A percentile compares a stretch with the other conserved stretches of the same genome.
phyloP scores from a whole-genome alignment of 768 basidiomycete genomes.

The Boletus rex-veris region DNA sequence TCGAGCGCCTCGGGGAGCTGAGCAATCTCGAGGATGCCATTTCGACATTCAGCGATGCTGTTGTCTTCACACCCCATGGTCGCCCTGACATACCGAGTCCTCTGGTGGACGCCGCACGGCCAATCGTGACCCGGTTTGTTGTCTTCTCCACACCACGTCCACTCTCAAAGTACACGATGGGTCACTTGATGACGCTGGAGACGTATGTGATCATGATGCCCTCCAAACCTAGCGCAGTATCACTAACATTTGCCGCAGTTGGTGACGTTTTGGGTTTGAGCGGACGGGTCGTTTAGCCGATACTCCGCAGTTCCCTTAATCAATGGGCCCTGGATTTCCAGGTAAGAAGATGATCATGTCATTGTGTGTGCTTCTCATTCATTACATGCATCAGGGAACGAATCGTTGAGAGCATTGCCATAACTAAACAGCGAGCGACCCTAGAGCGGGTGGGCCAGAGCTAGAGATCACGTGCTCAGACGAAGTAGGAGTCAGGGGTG shows the following conservation, averaged over 20 bases:
- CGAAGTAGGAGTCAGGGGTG: slow-evolving; percentile 86
- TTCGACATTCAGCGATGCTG: too few relatives aligned
- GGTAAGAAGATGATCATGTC: slow-evolving; percentile 37
- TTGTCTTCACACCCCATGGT: too few relatives aligned
- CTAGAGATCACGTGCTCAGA: slow-evolving; percentile 62
- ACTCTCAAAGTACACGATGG: slow-evolving; percentile 43
- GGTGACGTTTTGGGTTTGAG: slow-evolving; percentile 16
- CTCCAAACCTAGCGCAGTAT: neutral
- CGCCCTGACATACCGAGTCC: too few relatives aligned
- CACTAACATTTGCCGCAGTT: slow-evolving; percentile 16
- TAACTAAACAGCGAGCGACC: slow-evolving; percentile 84
- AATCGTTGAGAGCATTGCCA: slow-evolving; percentile 80
- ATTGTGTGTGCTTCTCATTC: neutral
- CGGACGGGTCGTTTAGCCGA: slow-evolving; percentile 7
- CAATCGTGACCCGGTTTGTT: too few relatives aligned
- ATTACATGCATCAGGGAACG: slow-evolving; percentile 69
- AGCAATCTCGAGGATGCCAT: too few relatives aligned
- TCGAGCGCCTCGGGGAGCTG: too few relatives aligned
- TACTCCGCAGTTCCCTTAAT: slow-evolving; percentile 70
- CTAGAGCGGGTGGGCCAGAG: slow-evolving; percentile 96
- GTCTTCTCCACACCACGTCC: too few relatives aligned
- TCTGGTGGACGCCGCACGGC: too few relatives aligned
- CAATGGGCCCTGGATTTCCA: slow-evolving; percentile 98
- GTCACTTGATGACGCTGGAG: slow-evolving; percentile 83
- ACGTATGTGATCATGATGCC: slow-evolving; percentile 52